Conservation (phyloP, 2,329 filamentous ascomycete genomes). For the Fusarium anguioides region DNA sequence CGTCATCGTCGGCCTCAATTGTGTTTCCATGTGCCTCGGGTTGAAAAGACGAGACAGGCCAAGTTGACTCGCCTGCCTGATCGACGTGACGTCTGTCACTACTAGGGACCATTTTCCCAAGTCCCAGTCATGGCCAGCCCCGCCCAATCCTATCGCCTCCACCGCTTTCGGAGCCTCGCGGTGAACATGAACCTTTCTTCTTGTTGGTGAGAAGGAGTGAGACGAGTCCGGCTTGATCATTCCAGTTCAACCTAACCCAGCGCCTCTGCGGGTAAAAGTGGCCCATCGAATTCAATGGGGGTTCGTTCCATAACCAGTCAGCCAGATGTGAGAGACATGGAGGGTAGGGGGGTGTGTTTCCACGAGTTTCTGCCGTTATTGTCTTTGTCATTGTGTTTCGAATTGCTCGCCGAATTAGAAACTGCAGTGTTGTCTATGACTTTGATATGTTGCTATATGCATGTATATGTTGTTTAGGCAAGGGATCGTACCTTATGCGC, state of each 20-base stretch:
- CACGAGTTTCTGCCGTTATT: constrained; percentile 35
- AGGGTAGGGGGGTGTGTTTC: constrained; percentile 40
- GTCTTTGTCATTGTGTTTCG: constrained; percentile 27
- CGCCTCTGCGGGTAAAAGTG: constrained; percentile 46
- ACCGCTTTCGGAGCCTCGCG: constrained; percentile 48
- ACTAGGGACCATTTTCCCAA: constrained; percentile 8
- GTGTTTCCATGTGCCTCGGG: constrained; percentile 28
- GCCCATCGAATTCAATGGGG: constrained; percentile 30
- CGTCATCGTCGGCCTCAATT: constrained; percentile 40
- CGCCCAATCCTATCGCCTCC: constrained; percentile 28
- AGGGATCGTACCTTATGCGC: constrained; percentile 18
- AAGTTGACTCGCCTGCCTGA: constrained; percentile 37
- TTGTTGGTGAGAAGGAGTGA: constrained; percentile 5
- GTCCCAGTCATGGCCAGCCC: constrained; percentile 3
- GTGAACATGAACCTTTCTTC: constrained; percentile 17
- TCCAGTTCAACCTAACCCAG: constrained; percentile 31
- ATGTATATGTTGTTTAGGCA: not conserved
- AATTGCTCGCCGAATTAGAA: not conserved
- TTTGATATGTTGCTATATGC: not conserved
- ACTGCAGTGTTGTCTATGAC: not conserved
- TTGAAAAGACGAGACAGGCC: constrained; percentile 16
- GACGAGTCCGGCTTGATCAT: constrained; percentile 36
- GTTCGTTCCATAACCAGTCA: constrained; percentile 23
- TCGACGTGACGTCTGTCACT: constrained; percentile 37
- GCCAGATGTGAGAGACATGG: constrained; percentile 24